Evolutionary conservation across 768 basidiomycete species (phyloP).

Genomic region (Hortiboletus campestris): DNA sequence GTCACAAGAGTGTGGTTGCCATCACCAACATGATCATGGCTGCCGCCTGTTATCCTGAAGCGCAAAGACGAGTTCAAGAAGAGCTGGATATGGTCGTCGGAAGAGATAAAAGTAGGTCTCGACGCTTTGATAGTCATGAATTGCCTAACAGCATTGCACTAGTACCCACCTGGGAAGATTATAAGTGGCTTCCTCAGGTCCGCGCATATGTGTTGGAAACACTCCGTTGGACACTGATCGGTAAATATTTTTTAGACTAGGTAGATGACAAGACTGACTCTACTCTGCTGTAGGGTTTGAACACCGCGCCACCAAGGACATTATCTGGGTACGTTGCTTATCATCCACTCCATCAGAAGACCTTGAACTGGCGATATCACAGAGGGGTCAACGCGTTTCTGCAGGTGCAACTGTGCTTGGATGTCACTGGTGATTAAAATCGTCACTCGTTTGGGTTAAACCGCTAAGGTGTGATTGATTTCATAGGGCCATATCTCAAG

Average conservation of each 20-base stretch:
- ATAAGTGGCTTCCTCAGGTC: conserved; percentile 32
- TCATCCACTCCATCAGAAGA: too few species aligned
- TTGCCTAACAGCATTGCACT: not conserved
- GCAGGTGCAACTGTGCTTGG: conserved; percentile 22
- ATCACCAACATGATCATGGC: conserved; percentile 54
- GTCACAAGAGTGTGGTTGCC: conserved; percentile 41
- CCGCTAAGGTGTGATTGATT: not conserved
- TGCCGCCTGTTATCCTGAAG: conserved; percentile 50
- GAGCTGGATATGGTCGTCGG: conserved; percentile 55
- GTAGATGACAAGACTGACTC: not conserved
- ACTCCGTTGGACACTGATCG: conserved; percentile 33
- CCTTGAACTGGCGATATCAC: conserved; percentile 27
- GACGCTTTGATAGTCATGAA: not conserved
- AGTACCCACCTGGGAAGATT: conserved; percentile 39
- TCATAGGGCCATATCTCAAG: conserved; percentile 24
- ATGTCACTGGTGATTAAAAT: conserved; percentile 15
- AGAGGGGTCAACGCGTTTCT: conserved; percentile 25
- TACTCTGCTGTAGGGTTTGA: conserved; percentile 39
- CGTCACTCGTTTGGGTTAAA: not conserved
- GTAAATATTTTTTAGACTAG: conserved; percentile 4
- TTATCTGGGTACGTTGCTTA: conserved; percentile 48
- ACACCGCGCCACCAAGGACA: conserved; percentile 60
- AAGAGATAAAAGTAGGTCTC: conserved; percentile 23
- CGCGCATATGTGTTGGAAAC: conserved; percentile 37
- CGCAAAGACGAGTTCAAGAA: conserved; percentile 48